A percentile compares a stretch with the other conserved stretches of the same genome.
Evolutionary conservation across 2,329 filamentous ascomycete species (phyloP).

Genomic region (Botrytis hyacinthi): DNA sequence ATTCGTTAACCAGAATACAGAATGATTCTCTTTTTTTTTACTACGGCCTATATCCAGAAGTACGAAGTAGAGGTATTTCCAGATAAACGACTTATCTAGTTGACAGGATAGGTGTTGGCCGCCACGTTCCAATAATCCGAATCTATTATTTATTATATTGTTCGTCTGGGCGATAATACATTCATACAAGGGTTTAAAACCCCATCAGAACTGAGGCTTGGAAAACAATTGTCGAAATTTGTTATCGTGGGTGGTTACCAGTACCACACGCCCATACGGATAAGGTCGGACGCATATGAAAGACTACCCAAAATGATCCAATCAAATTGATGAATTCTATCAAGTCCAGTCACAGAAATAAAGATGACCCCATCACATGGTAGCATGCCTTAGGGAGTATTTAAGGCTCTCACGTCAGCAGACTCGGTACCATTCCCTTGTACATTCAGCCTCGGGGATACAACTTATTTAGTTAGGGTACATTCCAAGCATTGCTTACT

Average conservation of each 20-base stretch:
- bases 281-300: background rate
- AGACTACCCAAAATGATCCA: background rate
- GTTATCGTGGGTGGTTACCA: background rate
- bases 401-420: slow-evolving; percentile 15
- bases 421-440: background rate
- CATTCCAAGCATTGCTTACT: slow-evolving; percentile 7
- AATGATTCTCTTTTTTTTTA: background rate
- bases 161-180: background rate
- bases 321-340: background rate
- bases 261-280: background rate
- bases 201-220: background rate
- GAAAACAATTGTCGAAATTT: background rate
- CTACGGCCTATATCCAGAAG: background rate
- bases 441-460: slow-evolving; percentile 7
- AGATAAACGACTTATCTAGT: background rate
- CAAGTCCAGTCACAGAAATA: background rate
- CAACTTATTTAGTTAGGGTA: background rate
- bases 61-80: background rate
- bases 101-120: background rate
- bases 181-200: background rate
- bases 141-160: background rate
- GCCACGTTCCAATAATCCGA: background rate
- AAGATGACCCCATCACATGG: background rate
- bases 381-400: background rate
- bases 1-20: background rate